These are phyloP conservation scores for Phenoliferia sp. DNA, from an alignment of 1,284 basidiomycete species.

Conservation along the genomic window DNA sequence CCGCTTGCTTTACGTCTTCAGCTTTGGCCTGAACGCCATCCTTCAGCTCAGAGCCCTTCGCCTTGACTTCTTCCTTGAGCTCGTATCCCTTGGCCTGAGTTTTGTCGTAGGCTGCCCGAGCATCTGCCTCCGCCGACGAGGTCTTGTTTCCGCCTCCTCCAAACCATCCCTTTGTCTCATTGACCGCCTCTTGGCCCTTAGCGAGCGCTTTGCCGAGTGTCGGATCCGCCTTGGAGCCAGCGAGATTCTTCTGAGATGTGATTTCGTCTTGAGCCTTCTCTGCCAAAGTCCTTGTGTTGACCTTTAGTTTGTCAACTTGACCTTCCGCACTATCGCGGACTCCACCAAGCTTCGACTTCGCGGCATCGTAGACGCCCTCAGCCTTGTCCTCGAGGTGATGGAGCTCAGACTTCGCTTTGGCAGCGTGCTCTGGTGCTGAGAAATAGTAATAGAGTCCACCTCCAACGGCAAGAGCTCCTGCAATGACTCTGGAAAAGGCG, in stretches of 20 bases:
- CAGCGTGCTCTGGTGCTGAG: not conserved
- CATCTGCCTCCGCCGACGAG: not conserved
- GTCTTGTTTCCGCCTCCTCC: not conserved
- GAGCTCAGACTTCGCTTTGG: not conserved
- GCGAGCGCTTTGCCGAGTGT: not conserved
- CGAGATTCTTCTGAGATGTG: not conserved
- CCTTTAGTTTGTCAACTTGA: not conserved
- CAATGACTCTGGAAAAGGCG: not conserved
- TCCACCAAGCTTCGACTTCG: not conserved
- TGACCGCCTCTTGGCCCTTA: not conserved
- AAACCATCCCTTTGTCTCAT: not conserved
- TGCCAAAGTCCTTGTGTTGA: not conserved
- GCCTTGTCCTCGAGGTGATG: not conserved
- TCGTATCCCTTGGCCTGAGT: not conserved
- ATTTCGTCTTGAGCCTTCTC: not conserved
- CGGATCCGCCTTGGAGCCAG: conserved; percentile 1
- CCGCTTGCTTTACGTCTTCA: no score
- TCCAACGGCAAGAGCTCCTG: not conserved
- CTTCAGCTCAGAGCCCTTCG: no score
- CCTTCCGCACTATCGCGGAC: not conserved
- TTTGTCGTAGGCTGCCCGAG: not conserved
- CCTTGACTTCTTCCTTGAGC: not conserved
- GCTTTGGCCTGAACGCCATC: no score
- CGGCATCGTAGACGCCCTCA: not conserved
- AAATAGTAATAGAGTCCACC: not conserved